These are phyloP conservation scores for Talaromyces sp. DNA, from an alignment of 2,329 filamentous ascomycete species.

Conservation along the genomic window DNA sequence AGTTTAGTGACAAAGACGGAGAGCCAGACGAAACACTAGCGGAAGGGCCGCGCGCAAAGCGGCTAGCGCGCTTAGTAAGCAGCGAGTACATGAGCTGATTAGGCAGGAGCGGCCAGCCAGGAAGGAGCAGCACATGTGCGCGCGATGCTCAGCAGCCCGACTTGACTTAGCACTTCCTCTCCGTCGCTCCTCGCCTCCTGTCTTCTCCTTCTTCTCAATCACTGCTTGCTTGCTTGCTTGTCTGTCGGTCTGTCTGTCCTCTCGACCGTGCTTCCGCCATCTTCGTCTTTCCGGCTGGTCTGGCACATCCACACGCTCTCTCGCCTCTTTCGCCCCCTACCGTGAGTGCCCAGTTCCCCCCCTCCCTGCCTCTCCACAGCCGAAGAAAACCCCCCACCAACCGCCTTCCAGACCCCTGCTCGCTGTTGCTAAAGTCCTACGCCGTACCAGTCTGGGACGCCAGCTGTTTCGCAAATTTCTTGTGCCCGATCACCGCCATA, in stretches of 20 bases:
- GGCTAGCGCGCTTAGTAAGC: not conserved
- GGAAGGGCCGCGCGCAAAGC: not conserved
- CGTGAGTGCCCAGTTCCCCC: not conserved
- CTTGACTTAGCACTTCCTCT: no score
- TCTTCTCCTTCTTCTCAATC: not conserved
- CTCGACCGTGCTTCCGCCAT: not conserved
- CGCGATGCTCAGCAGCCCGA: no score
- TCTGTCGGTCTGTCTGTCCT: no score
- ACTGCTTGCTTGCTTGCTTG: not conserved
- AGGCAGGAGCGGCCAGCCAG: not conserved
- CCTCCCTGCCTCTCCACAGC: not conserved
- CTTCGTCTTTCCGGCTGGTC: not conserved
- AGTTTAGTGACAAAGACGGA: no score
- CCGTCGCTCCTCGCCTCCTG: not conserved
- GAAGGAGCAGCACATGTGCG: not conserved
- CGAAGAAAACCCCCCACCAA: not conserved
- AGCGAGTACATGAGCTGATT: not conserved
- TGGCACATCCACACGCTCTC: not conserved
- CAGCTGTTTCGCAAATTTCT: not conserved
- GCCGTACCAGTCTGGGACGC: not conserved
- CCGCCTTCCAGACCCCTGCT: not conserved
- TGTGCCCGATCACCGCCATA: not conserved
- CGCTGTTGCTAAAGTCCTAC: not conserved
- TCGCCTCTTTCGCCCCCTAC: not conserved
- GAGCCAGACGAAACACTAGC: not conserved